Evolutionary conservation across 495 filamentous ascomycete species (phyloP).

Genomic region (Tuber indicum): DNA sequence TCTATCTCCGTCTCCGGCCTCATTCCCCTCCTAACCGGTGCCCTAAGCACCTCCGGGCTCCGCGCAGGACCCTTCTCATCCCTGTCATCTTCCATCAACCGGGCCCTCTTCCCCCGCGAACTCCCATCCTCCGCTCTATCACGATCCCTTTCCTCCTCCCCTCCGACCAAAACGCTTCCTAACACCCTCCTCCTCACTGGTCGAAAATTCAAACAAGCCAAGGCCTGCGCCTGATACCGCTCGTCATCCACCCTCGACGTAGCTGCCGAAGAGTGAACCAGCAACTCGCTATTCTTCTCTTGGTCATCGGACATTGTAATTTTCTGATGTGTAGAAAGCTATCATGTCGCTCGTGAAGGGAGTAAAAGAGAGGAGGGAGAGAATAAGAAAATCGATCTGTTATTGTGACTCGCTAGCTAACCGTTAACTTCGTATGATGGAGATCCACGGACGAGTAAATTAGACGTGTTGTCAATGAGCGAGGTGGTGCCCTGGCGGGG

Average conservation of each 20-base stretch:
- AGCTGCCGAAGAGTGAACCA: constrained; percentile 29
- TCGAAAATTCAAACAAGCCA: constrained; percentile 27
- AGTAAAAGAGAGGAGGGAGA: background rate
- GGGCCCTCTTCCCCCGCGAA: background rate
- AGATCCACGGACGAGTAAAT: background rate
- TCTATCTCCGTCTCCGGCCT: background rate
- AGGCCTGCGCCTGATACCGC: constrained; percentile 22
- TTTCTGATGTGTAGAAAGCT: background rate
- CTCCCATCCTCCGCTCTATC: background rate
- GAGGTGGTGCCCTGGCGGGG: background rate
- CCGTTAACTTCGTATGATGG: background rate
- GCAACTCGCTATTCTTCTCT: constrained; percentile 26
- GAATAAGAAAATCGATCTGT: background rate
- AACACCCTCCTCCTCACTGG: constrained; percentile 24
- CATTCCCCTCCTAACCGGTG: background rate
- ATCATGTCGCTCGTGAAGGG: background rate
- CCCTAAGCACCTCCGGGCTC: background rate
- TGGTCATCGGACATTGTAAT: constrained; percentile 25
- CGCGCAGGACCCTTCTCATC: background rate
- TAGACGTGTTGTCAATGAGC: background rate
- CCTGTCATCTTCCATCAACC: background rate
- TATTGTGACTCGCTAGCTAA: background rate
- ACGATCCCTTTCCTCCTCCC: background rate
- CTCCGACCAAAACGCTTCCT: background rate
- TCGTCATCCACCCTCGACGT: constrained; percentile 32